Evolutionary conservation across 148 eudicot genomes (phyloP), one percentile per base, ranked within the genome.

Genomic region (Selenicereus undatus): DNA sequence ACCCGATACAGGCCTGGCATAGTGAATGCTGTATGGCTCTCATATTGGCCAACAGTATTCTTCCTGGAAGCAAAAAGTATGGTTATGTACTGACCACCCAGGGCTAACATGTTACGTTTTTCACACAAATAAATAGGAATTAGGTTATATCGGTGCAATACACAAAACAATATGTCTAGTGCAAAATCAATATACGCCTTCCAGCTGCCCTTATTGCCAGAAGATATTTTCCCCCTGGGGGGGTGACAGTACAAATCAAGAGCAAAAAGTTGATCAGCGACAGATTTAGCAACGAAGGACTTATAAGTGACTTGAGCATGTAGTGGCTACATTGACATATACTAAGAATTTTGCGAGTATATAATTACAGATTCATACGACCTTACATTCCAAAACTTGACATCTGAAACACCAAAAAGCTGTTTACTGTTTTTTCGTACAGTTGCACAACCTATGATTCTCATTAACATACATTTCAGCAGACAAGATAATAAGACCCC

Each of bases 31-130:
- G 91, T 78, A 86, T 97, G 99, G 82, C 94, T 97, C 84, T 97
- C 99, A 85, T 97, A 97, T 84, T 97, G 99, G 71, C 99, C 99
- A 78, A 97, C 97, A 43, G 94, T 90, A 79, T 90, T 90, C 86
- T 87, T 97, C 92, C 99, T 97, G 94, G 29, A 76, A 78, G 22
- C 45, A 66, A 77, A 82, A 72, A 18, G 1, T 10, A 26, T 20
- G 24, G 3, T 76, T 48, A 80, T 24, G 65, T 48, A 48, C 52
- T 48, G 52, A 48, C 52, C 52, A 48, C 52, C 14, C 52, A 48
- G 52, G 14, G 14, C 0, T 48, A 48, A 12, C 52, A 48, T 12
- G 14, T 48, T 13, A 64, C 5, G 29, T 56, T 17, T 56, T 20
- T 56, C 62, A 56, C 22, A 20, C 22, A 56, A 56, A 17, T 20